Evolutionary conservation across 805 yeast genomes (phyloP), one percentile per base, ranked within the genome.

Genomic region (Candida maris): DNA sequence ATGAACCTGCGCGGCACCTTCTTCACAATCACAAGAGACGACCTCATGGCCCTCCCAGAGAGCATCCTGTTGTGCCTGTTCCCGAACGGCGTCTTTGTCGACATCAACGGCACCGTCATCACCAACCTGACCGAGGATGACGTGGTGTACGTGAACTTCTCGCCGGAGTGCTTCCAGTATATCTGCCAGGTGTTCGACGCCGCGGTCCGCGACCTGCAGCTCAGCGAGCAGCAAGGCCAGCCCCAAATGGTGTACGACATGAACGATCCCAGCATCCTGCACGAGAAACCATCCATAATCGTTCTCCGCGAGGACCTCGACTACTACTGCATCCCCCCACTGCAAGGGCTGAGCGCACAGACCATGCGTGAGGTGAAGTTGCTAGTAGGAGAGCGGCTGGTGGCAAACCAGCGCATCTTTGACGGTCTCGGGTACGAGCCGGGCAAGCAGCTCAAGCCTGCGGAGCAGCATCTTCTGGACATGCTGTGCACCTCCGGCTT

Each of bases 401-500:
- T 77, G 19, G 50, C 62, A 8, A 78, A 81, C 47, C 62, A 64
- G 21, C 67, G 71, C 35, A 79, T 93, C 1, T 93, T 93, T 55
- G 77, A 79, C 39, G 97, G 97, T 0, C 71, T 89, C 39, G 93
- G 88, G 1, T 77, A 72, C 52, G 64, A 59, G 12, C 64, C 69
- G 2, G 70, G 69, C 3, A 78, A 75, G 47, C 67, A 65, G 23
- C 60, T 84, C 42, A 89, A 88, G 6, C 81, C 95, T 12, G 97
- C 98, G 1, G 98, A 93, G 59, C 91, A 85, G 60, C 97, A 91
- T 60, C 70, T 93, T 30, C 74, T 86, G 64, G 97, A 88, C 45
- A 93, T 93, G 98, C 71, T 93, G 37, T 88, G 96, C 52, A 72
- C 91, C 0, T 81, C 95, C 0, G 98, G 98, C 1, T 85, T 88